Conservation (phyloP, 2,329 filamentous ascomycete species). For the Hirsutella thompsonii region DNA sequence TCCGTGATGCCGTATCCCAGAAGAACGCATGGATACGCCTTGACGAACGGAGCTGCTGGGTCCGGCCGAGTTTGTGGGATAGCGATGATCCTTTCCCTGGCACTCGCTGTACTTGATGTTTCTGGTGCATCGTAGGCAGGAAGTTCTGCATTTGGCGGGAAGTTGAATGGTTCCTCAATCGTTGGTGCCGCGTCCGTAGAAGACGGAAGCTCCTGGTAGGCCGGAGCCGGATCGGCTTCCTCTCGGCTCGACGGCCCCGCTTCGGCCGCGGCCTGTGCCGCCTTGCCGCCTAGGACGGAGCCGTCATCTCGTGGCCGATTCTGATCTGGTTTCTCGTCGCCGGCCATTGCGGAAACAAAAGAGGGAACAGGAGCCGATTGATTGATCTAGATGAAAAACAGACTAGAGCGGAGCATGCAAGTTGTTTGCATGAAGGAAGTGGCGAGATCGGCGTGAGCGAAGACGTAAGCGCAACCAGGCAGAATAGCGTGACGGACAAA, state of each 20-base stretch:
- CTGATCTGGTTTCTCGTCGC: slow-evolving; percentile 8
- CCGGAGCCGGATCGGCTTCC: slow-evolving; percentile 1
- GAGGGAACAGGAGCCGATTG: not conserved
- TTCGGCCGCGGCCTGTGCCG: not conserved
- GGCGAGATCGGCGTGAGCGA: no score
- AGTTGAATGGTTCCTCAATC: slow-evolving; percentile 22
- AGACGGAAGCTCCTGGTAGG: slow-evolving; percentile 3
- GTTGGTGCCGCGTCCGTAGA: slow-evolving; percentile 4
- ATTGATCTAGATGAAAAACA: not conserved
- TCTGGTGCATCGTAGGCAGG: slow-evolving; percentile 14
- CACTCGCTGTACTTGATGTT: slow-evolving; percentile 1
- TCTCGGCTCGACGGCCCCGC: not conserved
- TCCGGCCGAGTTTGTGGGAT: slow-evolving; percentile 24
- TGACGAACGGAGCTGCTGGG: slow-evolving; percentile 23
- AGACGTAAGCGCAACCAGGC: no score
- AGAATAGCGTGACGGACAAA: no score
- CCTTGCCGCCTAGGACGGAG: not conserved
- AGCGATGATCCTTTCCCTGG: slow-evolving; percentile 18
- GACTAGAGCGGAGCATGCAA: not conserved
- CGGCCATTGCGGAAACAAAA: slow-evolving; percentile 2
- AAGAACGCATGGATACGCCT: slow-evolving; percentile 23
- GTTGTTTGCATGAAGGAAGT: no score
- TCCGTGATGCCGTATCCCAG: slow-evolving; percentile 23
- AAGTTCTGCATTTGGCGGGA: slow-evolving; percentile 17
- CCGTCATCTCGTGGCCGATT: not conserved